Conservation (phyloP, 1,284 basidiomycete genomes). For the Ganoderma meredithae region DNA sequence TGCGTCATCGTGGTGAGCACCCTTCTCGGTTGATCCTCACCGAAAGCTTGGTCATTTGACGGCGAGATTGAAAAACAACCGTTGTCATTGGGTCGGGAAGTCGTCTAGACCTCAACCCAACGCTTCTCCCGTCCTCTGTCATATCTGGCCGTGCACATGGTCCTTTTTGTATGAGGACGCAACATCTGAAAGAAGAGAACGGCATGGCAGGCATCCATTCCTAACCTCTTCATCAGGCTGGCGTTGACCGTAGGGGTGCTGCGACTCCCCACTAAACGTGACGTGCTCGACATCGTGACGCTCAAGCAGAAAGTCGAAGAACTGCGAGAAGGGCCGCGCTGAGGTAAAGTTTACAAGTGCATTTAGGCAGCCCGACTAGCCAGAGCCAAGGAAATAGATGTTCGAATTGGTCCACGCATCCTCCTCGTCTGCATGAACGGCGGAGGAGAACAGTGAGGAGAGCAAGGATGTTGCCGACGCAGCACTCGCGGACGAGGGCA, state of each 20-base stretch:
- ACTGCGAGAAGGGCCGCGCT: constrained; percentile 83
- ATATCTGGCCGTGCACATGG: constrained; percentile 92
- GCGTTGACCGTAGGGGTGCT: background rate
- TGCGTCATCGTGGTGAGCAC: constrained; percentile 46
- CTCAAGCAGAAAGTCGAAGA: constrained; percentile 81
- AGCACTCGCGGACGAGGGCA: constrained; percentile 68
- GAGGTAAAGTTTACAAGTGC: constrained; percentile 86
- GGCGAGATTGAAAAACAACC: constrained; percentile 90
- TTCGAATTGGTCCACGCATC: constrained; percentile 52
- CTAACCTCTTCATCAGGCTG: background rate
- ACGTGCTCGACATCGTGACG: constrained; percentile 85
- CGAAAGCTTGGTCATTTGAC: constrained; percentile 70
- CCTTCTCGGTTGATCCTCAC: constrained; percentile 5
- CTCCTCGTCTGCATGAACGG: background rate
- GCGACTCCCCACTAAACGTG: constrained; percentile 78
- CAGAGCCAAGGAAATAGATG: constrained; percentile 44
- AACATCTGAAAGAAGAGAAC: constrained; percentile 93
- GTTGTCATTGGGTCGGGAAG: constrained; percentile 80
- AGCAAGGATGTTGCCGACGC: constrained; percentile 38
- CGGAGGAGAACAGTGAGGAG: constrained; percentile 21
- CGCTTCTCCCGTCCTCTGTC: constrained; percentile 86
- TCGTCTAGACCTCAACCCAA: constrained; percentile 85
- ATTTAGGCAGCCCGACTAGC: constrained; percentile 58
- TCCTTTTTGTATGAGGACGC: constrained; percentile 93
- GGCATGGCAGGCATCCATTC: constrained; percentile 47